Percentiles rank a stretch among this genome's conserved stretches.
These are phyloP conservation scores for Arabis hirsuta DNA, from an alignment of 345 rosid genomes.

Conservation along the genomic window DNA sequence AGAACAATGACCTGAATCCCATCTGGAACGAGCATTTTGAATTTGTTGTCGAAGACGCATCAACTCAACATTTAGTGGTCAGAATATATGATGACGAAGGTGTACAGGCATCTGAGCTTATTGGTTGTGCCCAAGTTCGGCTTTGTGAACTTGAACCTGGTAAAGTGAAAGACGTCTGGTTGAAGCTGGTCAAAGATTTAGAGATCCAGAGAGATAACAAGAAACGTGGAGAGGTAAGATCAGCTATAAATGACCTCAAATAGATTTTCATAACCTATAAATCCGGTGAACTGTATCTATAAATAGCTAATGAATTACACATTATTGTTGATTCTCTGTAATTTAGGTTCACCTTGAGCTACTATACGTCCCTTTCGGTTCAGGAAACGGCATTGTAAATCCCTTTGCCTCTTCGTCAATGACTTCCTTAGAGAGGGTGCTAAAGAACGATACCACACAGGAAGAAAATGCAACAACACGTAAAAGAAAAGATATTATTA, in stretches of 20 bases:
- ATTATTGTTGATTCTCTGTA: conserved; percentile 18
- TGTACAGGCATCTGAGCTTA: conserved; percentile 78
- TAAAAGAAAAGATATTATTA: conserved; percentile 78
- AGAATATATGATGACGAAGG: conserved; percentile 94
- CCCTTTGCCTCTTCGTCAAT: conserved; percentile 62
- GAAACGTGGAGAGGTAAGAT: conserved; percentile 83
- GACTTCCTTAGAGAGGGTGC: conserved; percentile 92
- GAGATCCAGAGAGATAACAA: conserved; percentile 94
- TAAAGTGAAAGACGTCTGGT: conserved; percentile 98
- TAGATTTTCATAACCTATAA: background rate
- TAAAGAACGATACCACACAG: conserved; percentile 62
- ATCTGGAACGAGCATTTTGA: conserved; percentile 98
- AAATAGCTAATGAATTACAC: conserved; percentile 16
- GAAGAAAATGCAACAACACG: conserved; percentile 53
- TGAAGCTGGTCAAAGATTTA: conserved; percentile 96
- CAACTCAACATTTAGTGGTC: conserved; percentile 92
- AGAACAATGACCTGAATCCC: conserved; percentile 97
- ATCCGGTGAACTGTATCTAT: conserved; percentile 7
- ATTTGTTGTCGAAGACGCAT: conserved; percentile 81
- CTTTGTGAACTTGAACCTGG: conserved; percentile 92
- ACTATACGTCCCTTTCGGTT: conserved; percentile 78
- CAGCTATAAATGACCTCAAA: conserved; percentile 7
- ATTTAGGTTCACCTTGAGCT: conserved; percentile 95
- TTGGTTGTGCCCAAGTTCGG: conserved; percentile 86
- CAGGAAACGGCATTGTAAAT: conserved; percentile 62